Conservation (phyloP, 768 basidiomycete species). For the Paxillus rubicundulus region DNA sequence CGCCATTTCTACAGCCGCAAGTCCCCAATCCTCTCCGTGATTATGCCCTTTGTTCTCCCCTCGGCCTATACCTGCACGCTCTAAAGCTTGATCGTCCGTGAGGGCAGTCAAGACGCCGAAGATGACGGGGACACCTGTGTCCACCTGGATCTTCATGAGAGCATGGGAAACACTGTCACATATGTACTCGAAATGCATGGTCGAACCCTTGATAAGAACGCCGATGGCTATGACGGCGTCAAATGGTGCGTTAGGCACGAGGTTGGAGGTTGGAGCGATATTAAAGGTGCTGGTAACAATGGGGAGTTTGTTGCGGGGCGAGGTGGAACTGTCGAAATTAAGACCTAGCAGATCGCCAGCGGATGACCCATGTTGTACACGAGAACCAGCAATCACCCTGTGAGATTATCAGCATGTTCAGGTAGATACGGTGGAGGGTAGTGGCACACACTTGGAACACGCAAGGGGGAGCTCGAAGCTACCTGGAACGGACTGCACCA, state of each 20-base stretch:
- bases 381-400: slow-evolving; percentile 88
- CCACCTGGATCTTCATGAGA: slow-evolving; percentile 92
- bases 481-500: slow-evolving; percentile 89
- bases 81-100: slow-evolving; percentile 90
- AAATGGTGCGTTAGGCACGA: slow-evolving; percentile 64
- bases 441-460: slow-evolving; percentile 75
- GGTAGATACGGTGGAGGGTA: neutral
- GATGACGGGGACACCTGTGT: slow-evolving; percentile 90
- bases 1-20: slow-evolving; percentile 94
- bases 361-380: slow-evolving; percentile 72
- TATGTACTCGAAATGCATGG: slow-evolving; percentile 99
- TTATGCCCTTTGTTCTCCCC: slow-evolving; percentile 81
- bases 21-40: slow-evolving; percentile 98
- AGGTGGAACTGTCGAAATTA: slow-evolving; percentile 37
- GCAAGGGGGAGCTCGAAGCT: slow-evolving; percentile 92
- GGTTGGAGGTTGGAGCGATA: slow-evolving; percentile 42
- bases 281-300: slow-evolving; percentile 25
- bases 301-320: slow-evolving; percentile 34
- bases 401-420: slow-evolving; percentile 8
- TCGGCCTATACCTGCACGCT: slow-evolving; percentile 84
- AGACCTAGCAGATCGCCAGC: slow-evolving; percentile 75
- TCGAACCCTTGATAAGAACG: slow-evolving; percentile 95
- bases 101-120: slow-evolving; percentile 95
- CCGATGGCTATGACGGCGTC: slow-evolving; percentile 97
- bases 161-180: slow-evolving; percentile 90